Base-by-base conservation (phyloP, 176 grass and related monocot species). In the Cocos nucifera region DNA sequence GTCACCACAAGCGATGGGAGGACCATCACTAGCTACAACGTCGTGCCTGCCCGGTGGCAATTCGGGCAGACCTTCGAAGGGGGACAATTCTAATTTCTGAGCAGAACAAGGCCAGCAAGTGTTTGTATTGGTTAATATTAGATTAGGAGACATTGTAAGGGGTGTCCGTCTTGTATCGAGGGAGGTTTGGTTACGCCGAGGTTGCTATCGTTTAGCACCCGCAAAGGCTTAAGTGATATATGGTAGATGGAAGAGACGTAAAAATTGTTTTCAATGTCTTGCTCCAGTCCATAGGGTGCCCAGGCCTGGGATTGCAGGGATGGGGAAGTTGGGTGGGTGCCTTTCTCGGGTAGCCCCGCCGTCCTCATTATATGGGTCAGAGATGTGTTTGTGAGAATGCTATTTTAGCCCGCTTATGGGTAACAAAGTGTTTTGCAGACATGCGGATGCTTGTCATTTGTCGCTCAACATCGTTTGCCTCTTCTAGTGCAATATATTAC, bases 11-110 rank as follows among this genome's bases (percentile, higher is more conserved):
- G 58, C 58, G 58, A 61, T 5, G 58, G 58, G 5, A 24, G 58
- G 26, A 61, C 58, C 1, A 12, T 61, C 58, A 39, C 58, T 0
- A 61, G 26, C 58, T 39, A 61, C 26, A 39, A 61, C 26, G 28
- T 39, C 16, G 58, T 17, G 15, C 58, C 58, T 5, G 24, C 58
- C 4, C 17, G 27, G 4, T 61, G 58, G 58, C 58, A 61, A 17
- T 61, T 61, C 26, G 58, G 58, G 15, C 58, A 61, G 58, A 61
- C 58, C 25, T 61, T 61, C 25, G 27, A 61, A 23, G 58, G 58
- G 3, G 17, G 5, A 17, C 58, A 61, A 0, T 61, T 39, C 27
- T 61, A 39, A 29, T 44, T 12, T 12, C 2, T 3, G 12, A 44
- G 2, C 7, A 61, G 10, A 44, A 2, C 35, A 44, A 12, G 35